phyloP scores from a whole-genome alignment of 176 grass and related monocot genomes.

The Chloris gayana region DNA sequence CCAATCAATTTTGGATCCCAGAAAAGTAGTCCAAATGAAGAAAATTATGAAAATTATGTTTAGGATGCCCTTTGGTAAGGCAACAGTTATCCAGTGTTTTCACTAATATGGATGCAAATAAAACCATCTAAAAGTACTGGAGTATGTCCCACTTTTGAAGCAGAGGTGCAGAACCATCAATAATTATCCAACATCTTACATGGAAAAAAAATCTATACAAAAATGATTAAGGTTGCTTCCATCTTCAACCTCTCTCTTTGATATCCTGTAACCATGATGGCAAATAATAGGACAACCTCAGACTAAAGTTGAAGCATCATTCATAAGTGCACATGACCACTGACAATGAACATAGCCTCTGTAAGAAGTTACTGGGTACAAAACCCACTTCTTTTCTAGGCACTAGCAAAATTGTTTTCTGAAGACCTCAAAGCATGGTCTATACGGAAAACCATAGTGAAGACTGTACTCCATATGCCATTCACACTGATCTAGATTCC shows the following conservation, averaged over 20 bases:
- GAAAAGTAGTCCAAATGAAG: not conserved
- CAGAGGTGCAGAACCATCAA: too few relatives aligned
- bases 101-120: not conserved
- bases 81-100: not conserved
- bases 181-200: not conserved
- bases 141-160: too few relatives aligned
- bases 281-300: conserved; percentile 10
- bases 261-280: not conserved
- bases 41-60: not conserved
- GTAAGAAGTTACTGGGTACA: not conserved
- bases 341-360: not conserved
- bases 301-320: conserved; percentile 14
- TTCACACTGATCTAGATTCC: not conserved
- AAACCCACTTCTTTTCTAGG: conserved; percentile 21
- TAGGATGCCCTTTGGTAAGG: not conserved
- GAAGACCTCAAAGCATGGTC: not conserved
- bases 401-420: not conserved
- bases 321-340: not conserved
- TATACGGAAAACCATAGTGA: not conserved
- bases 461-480: not conserved
- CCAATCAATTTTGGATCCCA: too few relatives aligned
- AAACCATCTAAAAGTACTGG: not conserved
- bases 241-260: not conserved
- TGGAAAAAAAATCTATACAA: not conserved
- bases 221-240: not conserved